phyloP scores from a whole-genome alignment of 768 basidiomycete species.

The Rhizopogon roseolus region DNA sequence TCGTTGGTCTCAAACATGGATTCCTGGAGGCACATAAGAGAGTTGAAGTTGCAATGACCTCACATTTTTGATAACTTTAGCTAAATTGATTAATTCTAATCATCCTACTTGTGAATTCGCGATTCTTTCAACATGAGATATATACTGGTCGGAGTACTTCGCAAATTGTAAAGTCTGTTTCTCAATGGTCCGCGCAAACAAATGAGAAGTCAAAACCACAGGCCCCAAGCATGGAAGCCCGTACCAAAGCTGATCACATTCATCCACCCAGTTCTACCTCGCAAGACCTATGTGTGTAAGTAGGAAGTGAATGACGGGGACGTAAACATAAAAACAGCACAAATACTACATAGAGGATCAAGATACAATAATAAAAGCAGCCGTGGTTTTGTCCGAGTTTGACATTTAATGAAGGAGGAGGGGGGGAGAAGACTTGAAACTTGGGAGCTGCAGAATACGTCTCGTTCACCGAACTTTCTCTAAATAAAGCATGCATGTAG shows the following conservation, averaged over 20 bases:
- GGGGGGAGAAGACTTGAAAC: neutral
- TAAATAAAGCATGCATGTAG: neutral
- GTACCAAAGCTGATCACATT: neutral
- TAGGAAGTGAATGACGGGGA: neutral
- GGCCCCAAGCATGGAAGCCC: neutral
- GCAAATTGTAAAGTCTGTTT: no score
- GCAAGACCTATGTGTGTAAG: neutral
- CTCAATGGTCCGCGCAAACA: neutral
- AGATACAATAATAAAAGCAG: conserved; percentile 1
- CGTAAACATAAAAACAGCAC: neutral
- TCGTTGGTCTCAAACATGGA: no score
- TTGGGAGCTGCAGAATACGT: neutral
- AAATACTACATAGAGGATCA: neutral
- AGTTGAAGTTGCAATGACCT: no score
- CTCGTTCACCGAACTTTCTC: neutral
- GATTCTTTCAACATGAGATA: no score
- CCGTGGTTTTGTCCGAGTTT: neutral
- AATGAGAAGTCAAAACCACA: neutral
- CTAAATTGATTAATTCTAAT: no score
- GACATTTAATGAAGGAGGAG: neutral
- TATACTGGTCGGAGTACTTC: no score
- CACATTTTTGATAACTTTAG: no score
- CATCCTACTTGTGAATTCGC: no score
- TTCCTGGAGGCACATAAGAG: no score
- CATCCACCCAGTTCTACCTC: neutral